Conservation (phyloP, 148 eudicot genomes). For the Fagopyrum tataricum region DNA sequence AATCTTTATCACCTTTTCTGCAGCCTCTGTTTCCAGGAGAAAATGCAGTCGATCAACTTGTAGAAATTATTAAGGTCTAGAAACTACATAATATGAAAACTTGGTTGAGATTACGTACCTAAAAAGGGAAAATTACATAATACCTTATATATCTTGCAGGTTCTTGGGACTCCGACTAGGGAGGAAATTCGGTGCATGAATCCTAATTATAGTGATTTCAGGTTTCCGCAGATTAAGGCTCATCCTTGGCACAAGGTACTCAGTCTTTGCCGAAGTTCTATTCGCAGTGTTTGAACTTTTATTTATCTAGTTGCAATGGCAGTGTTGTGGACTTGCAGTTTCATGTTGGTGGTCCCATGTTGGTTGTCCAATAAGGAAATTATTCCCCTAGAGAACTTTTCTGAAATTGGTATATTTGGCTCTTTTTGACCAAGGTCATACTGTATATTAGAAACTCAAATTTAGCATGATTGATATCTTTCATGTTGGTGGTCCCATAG, state of each 20-base stretch:
- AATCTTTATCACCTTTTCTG: slow-evolving; percentile 11
- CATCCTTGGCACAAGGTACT: slow-evolving; percentile 98
- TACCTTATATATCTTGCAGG: slow-evolving; percentile 30
- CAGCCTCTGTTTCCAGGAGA: slow-evolving; percentile 84
- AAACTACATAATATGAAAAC: background rate
- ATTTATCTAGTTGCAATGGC: background rate
- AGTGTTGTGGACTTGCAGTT: too few relatives aligned
- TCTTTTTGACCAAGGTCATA: too few relatives aligned
- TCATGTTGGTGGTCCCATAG: too few relatives aligned
- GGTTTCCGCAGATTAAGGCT: slow-evolving; percentile 93
- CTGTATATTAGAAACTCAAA: too few relatives aligned
- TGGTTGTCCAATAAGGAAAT: too few relatives aligned
- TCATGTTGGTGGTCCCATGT: too few relatives aligned
- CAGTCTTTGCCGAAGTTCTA: background rate
- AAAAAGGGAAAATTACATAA: background rate
- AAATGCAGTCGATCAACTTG: slow-evolving; percentile 93
- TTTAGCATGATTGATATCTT: too few relatives aligned
- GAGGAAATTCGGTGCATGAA: slow-evolving; percentile 99
- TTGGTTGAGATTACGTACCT: background rate
- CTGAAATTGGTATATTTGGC: too few relatives aligned
- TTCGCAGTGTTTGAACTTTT: background rate
- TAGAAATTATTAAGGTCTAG: slow-evolving; percentile 83
- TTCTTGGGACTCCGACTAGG: slow-evolving; percentile 97
- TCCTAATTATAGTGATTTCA: slow-evolving; percentile 87
- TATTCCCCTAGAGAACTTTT: too few relatives aligned